Evolutionary conservation across 2,329 filamentous ascomycete species (phyloP).

Genomic region (Lasiodiplodia sp.): DNA sequence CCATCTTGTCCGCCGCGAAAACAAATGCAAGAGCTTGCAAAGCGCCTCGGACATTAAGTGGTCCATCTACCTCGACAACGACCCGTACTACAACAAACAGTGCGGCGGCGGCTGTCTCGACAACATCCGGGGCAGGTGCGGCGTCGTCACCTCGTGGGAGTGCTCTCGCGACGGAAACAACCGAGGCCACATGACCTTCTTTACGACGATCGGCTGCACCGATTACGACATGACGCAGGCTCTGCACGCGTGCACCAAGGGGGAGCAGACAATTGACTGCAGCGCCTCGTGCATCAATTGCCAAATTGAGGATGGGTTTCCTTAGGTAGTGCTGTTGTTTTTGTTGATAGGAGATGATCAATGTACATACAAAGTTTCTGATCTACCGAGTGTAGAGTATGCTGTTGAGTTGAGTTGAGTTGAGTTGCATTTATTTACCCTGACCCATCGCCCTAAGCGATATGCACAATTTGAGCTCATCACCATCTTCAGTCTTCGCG

Average conservation of each 20-base stretch:
- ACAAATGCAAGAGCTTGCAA: background rate
- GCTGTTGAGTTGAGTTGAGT: too few relatives aligned
- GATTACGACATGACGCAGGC: background rate
- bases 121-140: conserved; percentile 13
- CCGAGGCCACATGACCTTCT: background rate
- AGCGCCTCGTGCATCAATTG: background rate
- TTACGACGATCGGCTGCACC: background rate
- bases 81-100: background rate
- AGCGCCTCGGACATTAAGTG: background rate
- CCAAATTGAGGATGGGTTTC: too few relatives aligned
- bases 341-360: too few relatives aligned
- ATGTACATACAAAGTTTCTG: too few relatives aligned
- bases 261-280: background rate
- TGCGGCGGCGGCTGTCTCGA: conserved; percentile 20
- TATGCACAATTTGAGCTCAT: too few relatives aligned
- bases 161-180: background rate
- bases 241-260: background rate
- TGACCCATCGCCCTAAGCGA: too few relatives aligned
- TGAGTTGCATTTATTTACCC: too few relatives aligned
- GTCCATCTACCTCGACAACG: conserved; percentile 3
- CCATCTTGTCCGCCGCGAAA: background rate
- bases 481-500: too few relatives aligned
- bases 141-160: background rate
- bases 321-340: too few relatives aligned
- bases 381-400: too few relatives aligned